Percentiles rank a stretch among this genome's conserved stretches.
These are phyloP conservation scores for Candida nemodendra DNA, from an alignment of 805 yeast species.

Conservation along the genomic window DNA sequence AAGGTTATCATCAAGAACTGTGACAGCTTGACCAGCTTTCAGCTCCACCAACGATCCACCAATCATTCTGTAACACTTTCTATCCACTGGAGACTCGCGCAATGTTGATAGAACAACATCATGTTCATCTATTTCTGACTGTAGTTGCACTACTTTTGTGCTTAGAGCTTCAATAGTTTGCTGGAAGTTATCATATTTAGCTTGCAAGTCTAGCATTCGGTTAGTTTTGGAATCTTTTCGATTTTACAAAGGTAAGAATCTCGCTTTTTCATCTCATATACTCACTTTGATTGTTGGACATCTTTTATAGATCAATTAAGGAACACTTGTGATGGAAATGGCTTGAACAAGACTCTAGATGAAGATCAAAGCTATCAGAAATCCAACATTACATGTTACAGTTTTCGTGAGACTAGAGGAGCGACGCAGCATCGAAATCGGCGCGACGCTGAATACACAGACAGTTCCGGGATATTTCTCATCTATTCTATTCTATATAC, in stretches of 20 bases:
- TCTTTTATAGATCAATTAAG: too few relatives aligned
- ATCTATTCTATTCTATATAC: not conserved
- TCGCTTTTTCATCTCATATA: not conserved
- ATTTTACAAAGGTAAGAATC: too few relatives aligned
- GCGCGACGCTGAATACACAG: too few relatives aligned
- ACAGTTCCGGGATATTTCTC: too few relatives aligned
- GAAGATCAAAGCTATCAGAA: too few relatives aligned
- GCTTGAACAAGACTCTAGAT: too few relatives aligned
- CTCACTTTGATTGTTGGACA: slow-evolving; percentile 12
- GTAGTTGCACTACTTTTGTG: slow-evolving; percentile 46
- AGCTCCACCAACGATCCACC: slow-evolving; percentile 90
- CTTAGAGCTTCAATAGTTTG: slow-evolving; percentile 45
- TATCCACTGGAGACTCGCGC: slow-evolving; percentile 45
- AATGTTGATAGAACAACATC: slow-evolving; percentile 61
- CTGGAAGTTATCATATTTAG: slow-evolving; percentile 51
- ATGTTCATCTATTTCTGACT: slow-evolving; percentile 45
- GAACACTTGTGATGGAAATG: too few relatives aligned
- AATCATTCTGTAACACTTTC: slow-evolving; percentile 89
- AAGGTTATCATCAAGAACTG: slow-evolving; percentile 56
- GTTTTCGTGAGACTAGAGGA: too few relatives aligned
- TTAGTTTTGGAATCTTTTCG: not conserved
- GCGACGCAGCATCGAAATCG: slow-evolving; percentile 7
- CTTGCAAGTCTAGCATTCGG: slow-evolving; percentile 38
- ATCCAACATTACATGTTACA: too few relatives aligned
- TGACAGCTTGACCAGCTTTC: slow-evolving; percentile 71